These are phyloP conservation scores for Hibiscus tridactylites DNA, from an alignment of 345 rosid genomes.

Conservation along the genomic window DNA sequence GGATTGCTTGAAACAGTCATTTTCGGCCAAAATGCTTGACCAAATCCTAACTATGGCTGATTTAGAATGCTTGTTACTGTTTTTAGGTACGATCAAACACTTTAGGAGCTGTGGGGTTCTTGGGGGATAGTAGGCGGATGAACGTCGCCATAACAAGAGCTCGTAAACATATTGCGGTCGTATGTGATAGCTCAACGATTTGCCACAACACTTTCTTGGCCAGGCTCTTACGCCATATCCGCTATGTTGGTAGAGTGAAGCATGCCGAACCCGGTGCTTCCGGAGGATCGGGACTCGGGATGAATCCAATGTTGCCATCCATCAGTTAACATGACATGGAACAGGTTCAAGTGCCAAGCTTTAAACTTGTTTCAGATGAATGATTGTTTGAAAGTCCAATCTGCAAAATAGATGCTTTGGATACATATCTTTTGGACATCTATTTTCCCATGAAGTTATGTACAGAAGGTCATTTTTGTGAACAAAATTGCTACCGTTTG, in stretches of 20 bases:
- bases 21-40: background rate
- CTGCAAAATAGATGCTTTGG: background rate
- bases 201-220: conserved; percentile 91
- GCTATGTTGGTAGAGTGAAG: conserved; percentile 76
- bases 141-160: conserved; percentile 93
- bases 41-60: background rate
- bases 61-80: background rate
- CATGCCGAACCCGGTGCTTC: conserved; percentile 72
- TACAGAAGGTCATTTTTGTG: conserved; percentile 18
- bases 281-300: conserved; percentile 82
- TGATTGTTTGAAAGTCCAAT: conserved; percentile 13
- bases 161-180: conserved; percentile 72
- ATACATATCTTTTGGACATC: background rate
- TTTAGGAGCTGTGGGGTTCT: conserved; percentile 59
- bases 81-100: background rate
- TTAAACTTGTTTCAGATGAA: background rate
- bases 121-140: conserved; percentile 87
- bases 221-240: conserved; percentile 77
- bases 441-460: conserved; percentile 9
- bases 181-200: conserved; percentile 89
- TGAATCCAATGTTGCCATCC: conserved; percentile 87
- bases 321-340: conserved; percentile 29
- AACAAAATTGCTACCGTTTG: background rate
- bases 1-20: background rate
- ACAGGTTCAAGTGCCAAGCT: background rate